A percentile compares a stretch with the other conserved stretches of the same genome.
phyloP scores from a whole-genome alignment of 2,329 filamentous ascomycete species.

The Aspergillus niger region DNA sequence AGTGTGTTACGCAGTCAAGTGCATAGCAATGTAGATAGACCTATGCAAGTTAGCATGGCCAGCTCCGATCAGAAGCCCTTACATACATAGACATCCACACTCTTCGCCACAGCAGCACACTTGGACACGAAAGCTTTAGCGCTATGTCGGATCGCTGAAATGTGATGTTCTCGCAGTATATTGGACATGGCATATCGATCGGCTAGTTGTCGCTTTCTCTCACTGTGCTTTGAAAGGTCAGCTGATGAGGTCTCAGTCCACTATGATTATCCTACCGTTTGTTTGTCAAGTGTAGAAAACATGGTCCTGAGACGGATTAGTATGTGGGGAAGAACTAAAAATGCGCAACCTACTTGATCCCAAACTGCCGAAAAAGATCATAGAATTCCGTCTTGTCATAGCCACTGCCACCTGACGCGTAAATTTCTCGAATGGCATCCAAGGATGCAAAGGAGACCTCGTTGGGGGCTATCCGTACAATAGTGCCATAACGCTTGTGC shows the following conservation, averaged over 20 bases:
- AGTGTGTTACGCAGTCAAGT: conserved; percentile 68
- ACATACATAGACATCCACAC: conserved; percentile 63
- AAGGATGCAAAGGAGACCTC: conserved; percentile 34
- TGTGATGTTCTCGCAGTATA: conserved; percentile 57
- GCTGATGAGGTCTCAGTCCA: background rate
- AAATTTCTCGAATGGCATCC: conserved; percentile 36
- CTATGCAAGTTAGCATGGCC: conserved; percentile 15
- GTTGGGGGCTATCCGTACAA: conserved; percentile 34
- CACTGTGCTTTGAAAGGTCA: conserved; percentile 55
- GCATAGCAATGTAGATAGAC: conserved; percentile 65
- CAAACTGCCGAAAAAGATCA: conserved; percentile 37
- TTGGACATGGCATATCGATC: conserved; percentile 71
- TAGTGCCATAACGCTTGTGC: conserved; percentile 30
- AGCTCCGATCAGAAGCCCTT: conserved; percentile 18
- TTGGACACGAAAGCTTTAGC: conserved; percentile 58
- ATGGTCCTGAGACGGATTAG: conserved; percentile 10
- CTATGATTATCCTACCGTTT: background rate
- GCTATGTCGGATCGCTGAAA: conserved; percentile 61
- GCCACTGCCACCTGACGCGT: conserved; percentile 36
- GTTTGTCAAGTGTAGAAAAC: conserved; percentile 23
- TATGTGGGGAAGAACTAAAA: background rate
- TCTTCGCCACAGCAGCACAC: conserved; percentile 50
- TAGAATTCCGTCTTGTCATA: conserved; percentile 43
- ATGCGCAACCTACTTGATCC: conserved; percentile 22
- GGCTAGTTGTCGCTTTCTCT: conserved; percentile 64